A percentile compares a stretch with the other conserved stretches of the same genome.
Conservation (phyloP, 2,329 filamentous ascomycete genomes). For the Cytospora paraplurivora region DNA sequence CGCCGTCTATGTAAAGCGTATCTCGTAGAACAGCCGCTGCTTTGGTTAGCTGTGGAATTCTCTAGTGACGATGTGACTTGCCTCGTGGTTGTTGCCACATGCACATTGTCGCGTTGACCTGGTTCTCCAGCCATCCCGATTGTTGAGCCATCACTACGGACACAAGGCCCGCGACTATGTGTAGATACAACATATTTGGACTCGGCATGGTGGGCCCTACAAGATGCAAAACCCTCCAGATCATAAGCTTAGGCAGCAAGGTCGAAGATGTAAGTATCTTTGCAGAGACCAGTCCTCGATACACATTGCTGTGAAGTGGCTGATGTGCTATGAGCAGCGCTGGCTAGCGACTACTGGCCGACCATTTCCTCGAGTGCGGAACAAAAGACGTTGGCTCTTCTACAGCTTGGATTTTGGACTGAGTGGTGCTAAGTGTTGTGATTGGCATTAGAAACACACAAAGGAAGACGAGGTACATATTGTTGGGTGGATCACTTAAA, state of each 20-base stretch:
- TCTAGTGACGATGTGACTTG: constrained; percentile 31
- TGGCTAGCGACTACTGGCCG: not conserved
- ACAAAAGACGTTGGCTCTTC: constrained; percentile 10
- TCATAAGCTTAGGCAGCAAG: constrained; percentile 10
- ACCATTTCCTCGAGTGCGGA: constrained; percentile 8
- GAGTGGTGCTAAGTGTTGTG: constrained; percentile 4
- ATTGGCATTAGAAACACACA: constrained; percentile 18
- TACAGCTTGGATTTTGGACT: constrained; percentile 9
- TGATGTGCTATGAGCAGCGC: not conserved
- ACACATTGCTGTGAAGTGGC: constrained; percentile 3
- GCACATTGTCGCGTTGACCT: constrained; percentile 63
- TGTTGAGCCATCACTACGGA: constrained; percentile 45
- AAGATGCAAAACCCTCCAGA: constrained; percentile 11
- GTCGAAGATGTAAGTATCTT: not conserved
- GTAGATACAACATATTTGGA: constrained; percentile 34
- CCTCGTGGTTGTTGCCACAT: constrained; percentile 54
- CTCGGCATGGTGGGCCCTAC: constrained; percentile 36
- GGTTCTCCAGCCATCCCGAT: constrained; percentile 50
- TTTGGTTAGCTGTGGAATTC: constrained; percentile 31
- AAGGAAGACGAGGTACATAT: constrained; percentile 9
- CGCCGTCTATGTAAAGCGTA: constrained; percentile 67
- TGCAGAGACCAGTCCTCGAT: not conserved
- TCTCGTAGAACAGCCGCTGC: constrained; percentile 61
- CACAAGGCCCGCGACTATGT: constrained; percentile 35
- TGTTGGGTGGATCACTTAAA: constrained; percentile 1